These are phyloP conservation scores for Pestalotiopsis sp. DNA, from an alignment of 2,329 filamentous ascomycete genomes.

Conservation along the genomic window DNA sequence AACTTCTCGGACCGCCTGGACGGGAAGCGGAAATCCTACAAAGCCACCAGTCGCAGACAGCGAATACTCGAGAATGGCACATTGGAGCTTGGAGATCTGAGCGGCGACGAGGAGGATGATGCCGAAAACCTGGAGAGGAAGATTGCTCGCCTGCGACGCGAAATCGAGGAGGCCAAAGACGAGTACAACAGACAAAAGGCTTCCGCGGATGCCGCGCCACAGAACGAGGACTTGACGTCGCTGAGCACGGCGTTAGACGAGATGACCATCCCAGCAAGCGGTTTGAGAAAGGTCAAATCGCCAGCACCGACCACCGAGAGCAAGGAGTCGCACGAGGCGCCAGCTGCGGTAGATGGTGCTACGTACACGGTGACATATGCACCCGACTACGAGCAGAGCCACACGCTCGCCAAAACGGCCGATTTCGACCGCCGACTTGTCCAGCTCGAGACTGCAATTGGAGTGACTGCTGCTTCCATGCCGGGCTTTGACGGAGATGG, in stretches of 20 bases:
- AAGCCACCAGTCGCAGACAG: constrained; percentile 67
- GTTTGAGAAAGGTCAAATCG: not conserved
- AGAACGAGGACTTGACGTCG: constrained; percentile 61
- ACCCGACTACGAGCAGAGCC: constrained; percentile 64
- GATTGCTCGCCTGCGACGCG: constrained; percentile 78
- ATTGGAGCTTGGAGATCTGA: constrained; percentile 71
- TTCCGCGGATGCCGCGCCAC: constrained; percentile 38
- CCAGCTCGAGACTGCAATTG: constrained; percentile 77
- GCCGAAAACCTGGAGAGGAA: constrained; percentile 76
- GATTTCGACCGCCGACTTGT: constrained; percentile 84
- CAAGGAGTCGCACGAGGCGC: not conserved
- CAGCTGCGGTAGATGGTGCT: constrained; percentile 32
- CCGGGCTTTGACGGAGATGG: constrained; percentile 60
- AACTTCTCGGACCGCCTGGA: constrained; percentile 90
- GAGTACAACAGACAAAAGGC: constrained; percentile 58
- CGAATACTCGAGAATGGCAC: constrained; percentile 63
- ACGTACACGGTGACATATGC: constrained; percentile 68
- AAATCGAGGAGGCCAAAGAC: constrained; percentile 50
- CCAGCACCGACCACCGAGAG: not conserved
- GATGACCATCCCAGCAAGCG: constrained; percentile 43
- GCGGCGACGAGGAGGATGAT: constrained; percentile 57
- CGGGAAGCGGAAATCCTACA: constrained; percentile 81
- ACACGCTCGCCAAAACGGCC: constrained; percentile 76
- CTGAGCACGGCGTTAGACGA: constrained; percentile 73
- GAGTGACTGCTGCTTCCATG: constrained; percentile 69